phyloP scores from a whole-genome alignment of 169 alveolate genomes.

The Ophryocystis elektroscirrha region DNA sequence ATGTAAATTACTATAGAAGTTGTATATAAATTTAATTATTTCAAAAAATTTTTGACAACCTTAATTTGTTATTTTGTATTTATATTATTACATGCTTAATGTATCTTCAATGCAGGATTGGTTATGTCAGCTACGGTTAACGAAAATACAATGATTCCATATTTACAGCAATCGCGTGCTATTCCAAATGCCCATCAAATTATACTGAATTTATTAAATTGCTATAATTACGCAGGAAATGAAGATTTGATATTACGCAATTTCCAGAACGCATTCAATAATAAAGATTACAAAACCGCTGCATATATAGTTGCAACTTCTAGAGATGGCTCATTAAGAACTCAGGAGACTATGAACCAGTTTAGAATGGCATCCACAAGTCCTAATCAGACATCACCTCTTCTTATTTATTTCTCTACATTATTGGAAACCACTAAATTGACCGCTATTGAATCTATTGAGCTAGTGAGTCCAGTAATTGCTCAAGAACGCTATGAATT shows the following conservation, averaged over 20 bases:
- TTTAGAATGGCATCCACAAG: constrained; percentile 54
- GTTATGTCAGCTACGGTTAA: constrained; percentile 23
- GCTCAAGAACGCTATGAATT: constrained; percentile 61
- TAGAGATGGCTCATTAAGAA: constrained; percentile 74
- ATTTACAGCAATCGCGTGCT: constrained; percentile 4
- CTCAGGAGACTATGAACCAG: constrained; percentile 70
- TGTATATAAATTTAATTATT: too few species aligned
- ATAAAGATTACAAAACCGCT: constrained; percentile 72
- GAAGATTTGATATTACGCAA: constrained; percentile 5
- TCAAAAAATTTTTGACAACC: too few species aligned
- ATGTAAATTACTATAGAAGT: not conserved
- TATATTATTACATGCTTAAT: not conserved
- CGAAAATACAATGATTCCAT: constrained; percentile 4
- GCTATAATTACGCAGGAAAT: constrained; percentile 22
- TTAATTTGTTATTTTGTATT: not conserved
- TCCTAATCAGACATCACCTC: constrained; percentile 72
- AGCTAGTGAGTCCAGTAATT: constrained; percentile 81
- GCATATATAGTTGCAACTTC: constrained; percentile 76
- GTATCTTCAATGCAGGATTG: too few species aligned
- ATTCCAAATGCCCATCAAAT: constrained; percentile 15
- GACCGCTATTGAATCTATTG: constrained; percentile 81
- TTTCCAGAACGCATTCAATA: constrained; percentile 22
- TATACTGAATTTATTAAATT: constrained; percentile 12
- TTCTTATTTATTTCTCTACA: constrained; percentile 81
- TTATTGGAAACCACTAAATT: constrained; percentile 64